Evolutionary conservation across 306 rosid genomes (phyloP).

Genomic region (Fagus crenata): DNA sequence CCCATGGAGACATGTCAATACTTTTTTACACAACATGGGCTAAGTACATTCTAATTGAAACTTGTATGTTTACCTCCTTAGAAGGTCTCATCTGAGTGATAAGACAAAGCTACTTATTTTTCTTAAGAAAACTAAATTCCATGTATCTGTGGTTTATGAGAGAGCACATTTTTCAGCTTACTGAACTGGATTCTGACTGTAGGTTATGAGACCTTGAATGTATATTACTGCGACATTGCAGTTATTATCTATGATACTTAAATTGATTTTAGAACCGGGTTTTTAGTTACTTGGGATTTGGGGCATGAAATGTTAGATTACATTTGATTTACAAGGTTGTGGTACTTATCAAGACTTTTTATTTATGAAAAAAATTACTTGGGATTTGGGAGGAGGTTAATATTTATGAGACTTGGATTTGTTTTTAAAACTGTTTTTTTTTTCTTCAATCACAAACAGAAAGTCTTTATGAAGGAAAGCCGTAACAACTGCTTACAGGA

Average conservation of each 20-base stretch:
- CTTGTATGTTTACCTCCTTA: background rate
- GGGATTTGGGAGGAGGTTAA: too few relatives aligned
- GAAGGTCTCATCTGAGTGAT: background rate
- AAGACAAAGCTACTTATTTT: background rate
- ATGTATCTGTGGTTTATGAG: background rate
- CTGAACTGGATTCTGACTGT: background rate
- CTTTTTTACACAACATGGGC: background rate
- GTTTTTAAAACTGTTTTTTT: background rate
- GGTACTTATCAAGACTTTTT: too few relatives aligned
- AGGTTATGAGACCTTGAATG: background rate
- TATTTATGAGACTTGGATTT: background rate
- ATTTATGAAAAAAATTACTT: too few relatives aligned
- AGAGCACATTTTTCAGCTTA: background rate
- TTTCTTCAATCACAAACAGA: background rate
- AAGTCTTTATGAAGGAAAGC: background rate
- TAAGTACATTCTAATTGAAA: background rate
- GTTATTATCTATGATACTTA: background rate
- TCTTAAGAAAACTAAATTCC: background rate
- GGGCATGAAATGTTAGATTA: too few relatives aligned
- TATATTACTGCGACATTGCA: background rate
- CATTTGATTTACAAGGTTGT: too few relatives aligned
- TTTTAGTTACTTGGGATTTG: background rate
- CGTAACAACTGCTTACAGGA: background rate
- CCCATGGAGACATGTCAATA: background rate
- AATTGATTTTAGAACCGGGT: background rate